Evolutionary conservation across 2,329 filamentous ascomycete genomes (phyloP).

Genomic region (Byssoonygena ceratinophila): DNA sequence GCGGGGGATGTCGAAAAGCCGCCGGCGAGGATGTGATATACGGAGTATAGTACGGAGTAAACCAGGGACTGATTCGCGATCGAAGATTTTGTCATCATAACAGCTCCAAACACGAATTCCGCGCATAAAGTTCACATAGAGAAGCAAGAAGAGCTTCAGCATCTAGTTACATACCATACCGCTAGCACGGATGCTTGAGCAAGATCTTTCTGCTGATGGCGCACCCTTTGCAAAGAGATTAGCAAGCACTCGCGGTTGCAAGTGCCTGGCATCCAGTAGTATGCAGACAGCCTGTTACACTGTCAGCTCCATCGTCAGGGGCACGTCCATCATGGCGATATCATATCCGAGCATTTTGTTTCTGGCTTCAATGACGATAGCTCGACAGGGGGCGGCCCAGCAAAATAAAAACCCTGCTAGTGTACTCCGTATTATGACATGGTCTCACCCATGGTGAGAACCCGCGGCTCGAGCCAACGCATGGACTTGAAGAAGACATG

Average conservation of each 20-base stretch:
- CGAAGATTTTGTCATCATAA: neutral
- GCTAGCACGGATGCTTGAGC: neutral
- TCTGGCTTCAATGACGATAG: neutral
- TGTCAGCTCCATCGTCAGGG: neutral
- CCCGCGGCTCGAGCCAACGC: neutral
- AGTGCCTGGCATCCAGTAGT: neutral
- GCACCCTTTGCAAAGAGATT: no score
- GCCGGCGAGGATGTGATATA: neutral
- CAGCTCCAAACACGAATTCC: neutral
- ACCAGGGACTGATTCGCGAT: neutral
- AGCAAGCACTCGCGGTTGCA: no score
- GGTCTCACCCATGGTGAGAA: neutral
- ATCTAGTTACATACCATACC: neutral
- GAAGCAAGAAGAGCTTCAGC: neutral
- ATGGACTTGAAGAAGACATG: neutral
- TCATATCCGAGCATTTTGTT: neutral
- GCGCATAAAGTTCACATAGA: neutral
- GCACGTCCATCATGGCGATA: neutral
- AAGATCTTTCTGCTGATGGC: neutral
- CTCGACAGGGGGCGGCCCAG: neutral
- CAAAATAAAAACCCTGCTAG: neutral
- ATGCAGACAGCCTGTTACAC: neutral
- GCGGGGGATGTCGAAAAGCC: neutral
- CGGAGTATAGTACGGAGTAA: neutral
- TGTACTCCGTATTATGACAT: neutral